Evolutionary conservation across 176 grass and related monocot genomes (phyloP).

Genomic region (Ensete ventricosum): DNA sequence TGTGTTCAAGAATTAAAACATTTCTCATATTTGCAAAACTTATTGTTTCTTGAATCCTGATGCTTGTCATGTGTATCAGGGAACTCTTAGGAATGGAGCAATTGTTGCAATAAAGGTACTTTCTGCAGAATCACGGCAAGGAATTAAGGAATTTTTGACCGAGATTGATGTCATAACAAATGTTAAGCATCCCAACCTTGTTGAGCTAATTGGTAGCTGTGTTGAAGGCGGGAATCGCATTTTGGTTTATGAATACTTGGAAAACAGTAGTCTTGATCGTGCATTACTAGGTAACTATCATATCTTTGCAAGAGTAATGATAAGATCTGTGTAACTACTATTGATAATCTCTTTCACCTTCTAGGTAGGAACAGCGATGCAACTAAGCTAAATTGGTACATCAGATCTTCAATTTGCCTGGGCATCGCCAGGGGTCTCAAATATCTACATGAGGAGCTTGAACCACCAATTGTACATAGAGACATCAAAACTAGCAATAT

Average conservation of each 20-base stretch:
- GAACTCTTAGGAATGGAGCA: conserved; percentile 42
- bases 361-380: conserved; percentile 61
- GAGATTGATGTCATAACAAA: conserved; percentile 82
- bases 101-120: conserved; percentile 77
- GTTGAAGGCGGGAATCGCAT: conserved; percentile 59
- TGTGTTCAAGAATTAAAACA: no score
- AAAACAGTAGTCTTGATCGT: conserved; percentile 71
- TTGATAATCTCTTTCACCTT: conserved; percentile 14
- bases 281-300: conserved; percentile 54
- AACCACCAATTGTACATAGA: conserved; percentile 72
- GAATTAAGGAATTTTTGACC: conserved; percentile 81
- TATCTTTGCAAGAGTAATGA: neutral
- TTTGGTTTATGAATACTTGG: conserved; percentile 82
- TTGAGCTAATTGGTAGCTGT: conserved; percentile 81
- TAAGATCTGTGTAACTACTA: neutral
- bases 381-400: conserved; percentile 52
- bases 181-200: conserved; percentile 86
- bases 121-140: conserved; percentile 86
- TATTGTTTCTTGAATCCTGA: neutral
- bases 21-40: neutral
- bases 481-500: conserved; percentile 98
- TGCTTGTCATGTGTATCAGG: conserved; percentile 31
- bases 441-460: conserved; percentile 75
- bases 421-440: conserved; percentile 61
- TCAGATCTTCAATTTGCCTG: conserved; percentile 63